Evolutionary conservation across 2,329 filamentous ascomycete genomes (phyloP).

Genomic region (Aquanectria penicillioides): DNA sequence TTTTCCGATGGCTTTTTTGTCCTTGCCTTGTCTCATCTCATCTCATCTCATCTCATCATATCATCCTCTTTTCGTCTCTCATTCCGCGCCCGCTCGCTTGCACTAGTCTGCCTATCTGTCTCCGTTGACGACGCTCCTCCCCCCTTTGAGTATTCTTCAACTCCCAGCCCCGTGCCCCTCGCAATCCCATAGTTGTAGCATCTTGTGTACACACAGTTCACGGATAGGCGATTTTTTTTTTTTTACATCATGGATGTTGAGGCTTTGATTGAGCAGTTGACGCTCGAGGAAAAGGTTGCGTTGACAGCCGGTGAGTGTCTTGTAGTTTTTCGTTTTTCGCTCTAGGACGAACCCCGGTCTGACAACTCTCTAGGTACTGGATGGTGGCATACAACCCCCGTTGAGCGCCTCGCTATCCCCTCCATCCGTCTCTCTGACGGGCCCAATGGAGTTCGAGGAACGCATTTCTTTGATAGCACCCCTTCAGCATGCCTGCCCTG

Average conservation of each 20-base stretch:
- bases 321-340: not conserved
- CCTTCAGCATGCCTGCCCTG: slow-evolving; percentile 35
- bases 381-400: slow-evolving; percentile 32
- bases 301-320: slow-evolving; percentile 20
- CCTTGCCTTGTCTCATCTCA: too few relatives aligned
- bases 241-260: slow-evolving; percentile 26
- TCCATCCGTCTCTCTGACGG: slow-evolving; percentile 30
- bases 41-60: too few relatives aligned
- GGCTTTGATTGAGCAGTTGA: slow-evolving; percentile 23
- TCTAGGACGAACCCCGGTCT: not conserved
- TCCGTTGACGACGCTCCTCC: too few relatives aligned
- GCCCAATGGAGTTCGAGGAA: slow-evolving; percentile 34
- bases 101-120: too few relatives aligned
- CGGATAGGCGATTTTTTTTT: too few relatives aligned
- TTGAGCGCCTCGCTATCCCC: slow-evolving; percentile 28
- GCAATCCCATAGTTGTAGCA: too few relatives aligned
- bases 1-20: not conserved
- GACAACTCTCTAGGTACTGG: slow-evolving; percentile 19
- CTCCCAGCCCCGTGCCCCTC: too few relatives aligned
- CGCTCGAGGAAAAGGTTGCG: slow-evolving; percentile 28
- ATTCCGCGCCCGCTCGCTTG: too few relatives aligned
- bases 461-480: slow-evolving; percentile 36
- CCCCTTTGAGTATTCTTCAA: too few relatives aligned
- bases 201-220: too few relatives aligned
- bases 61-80: too few relatives aligned